Percentiles rank a stretch among this genome's conserved stretches.
These are phyloP conservation scores for Mycena galericulata DNA, from an alignment of 768 basidiomycete genomes.

Conservation along the genomic window DNA sequence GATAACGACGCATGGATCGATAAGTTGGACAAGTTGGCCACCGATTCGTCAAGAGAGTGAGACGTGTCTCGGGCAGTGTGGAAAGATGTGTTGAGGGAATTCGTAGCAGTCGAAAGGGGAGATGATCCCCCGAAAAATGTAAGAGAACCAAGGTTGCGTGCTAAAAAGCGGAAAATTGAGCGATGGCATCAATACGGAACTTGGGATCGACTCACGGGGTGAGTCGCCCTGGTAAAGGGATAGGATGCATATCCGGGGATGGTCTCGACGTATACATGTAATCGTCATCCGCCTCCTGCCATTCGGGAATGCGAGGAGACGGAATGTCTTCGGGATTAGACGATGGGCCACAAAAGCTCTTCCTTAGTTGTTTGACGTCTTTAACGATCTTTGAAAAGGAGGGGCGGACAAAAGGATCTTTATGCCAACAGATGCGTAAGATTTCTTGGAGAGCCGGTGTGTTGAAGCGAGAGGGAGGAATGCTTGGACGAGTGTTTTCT, in stretches of 20 bases:
- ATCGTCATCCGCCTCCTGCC: slow-evolving; percentile 35
- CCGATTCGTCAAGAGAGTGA: slow-evolving; percentile 23
- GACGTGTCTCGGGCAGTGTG: slow-evolving; percentile 41
- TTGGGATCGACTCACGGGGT: slow-evolving; percentile 38
- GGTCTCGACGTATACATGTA: slow-evolving; percentile 37
- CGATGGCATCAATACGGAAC: slow-evolving; percentile 4
- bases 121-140: slow-evolving; percentile 26
- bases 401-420: slow-evolving; percentile 63
- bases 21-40: slow-evolving; percentile 27
- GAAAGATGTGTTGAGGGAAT: slow-evolving; percentile 36
- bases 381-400: slow-evolving; percentile 62
- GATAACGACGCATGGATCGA: slow-evolving; percentile 33
- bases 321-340: slow-evolving; percentile 43
- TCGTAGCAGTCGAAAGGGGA: slow-evolving; percentile 14
- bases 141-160: slow-evolving; percentile 16
- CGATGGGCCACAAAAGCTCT: slow-evolving; percentile 46
- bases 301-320: slow-evolving; percentile 45
- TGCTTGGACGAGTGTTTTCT: slow-evolving; percentile 61
- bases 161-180: slow-evolving; percentile 8
- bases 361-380: slow-evolving; percentile 59
- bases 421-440: slow-evolving; percentile 68
- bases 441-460: slow-evolving; percentile 54
- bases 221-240: slow-evolving; percentile 39
- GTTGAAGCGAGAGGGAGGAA: slow-evolving; percentile 54
- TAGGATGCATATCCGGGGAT: slow-evolving; percentile 57